These are phyloP conservation scores for Mortierella hygrophila DNA, from an alignment of 192 early-diverging fungal genomes.

Conservation along the genomic window DNA sequence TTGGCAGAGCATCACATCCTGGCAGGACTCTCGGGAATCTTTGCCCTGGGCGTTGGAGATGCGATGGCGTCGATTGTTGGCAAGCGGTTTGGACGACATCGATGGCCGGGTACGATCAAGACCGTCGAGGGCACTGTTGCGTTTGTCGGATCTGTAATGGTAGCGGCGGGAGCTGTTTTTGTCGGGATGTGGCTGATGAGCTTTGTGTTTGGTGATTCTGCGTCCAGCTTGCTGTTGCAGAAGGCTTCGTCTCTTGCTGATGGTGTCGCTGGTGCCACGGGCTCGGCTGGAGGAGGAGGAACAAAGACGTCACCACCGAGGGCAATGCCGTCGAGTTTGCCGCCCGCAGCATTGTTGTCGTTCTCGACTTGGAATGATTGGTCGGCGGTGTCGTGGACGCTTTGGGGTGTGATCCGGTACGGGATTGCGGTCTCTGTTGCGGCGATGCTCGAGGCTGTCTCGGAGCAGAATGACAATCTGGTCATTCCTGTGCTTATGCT, in stretches of 20 bases:
- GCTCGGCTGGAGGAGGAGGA: background rate
- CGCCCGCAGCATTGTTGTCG: conserved; percentile 35
- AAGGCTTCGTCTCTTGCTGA: background rate
- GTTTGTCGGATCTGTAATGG: conserved; percentile 78
- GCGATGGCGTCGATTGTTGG: conserved; percentile 90
- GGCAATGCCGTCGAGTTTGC: conserved; percentile 12
- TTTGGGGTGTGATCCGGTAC: conserved; percentile 43
- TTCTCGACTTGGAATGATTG: conserved; percentile 40
- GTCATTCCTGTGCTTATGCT: conserved; percentile 87
- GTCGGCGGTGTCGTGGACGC: conserved; percentile 40
- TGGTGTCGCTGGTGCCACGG: background rate
- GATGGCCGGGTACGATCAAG: conserved; percentile 84
- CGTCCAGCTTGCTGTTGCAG: background rate
- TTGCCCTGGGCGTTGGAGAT: conserved; percentile 93
- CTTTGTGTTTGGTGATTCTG: conserved; percentile 37
- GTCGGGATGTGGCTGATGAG: conserved; percentile 53
- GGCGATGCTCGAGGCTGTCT: conserved; percentile 86
- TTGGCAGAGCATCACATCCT: conserved; percentile 67
- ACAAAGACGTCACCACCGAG: background rate
- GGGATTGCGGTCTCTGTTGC: conserved; percentile 47
- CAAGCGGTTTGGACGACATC: conserved; percentile 73
- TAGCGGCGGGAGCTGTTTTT: conserved; percentile 57
- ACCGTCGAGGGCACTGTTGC: conserved; percentile 90
- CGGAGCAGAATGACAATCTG: conserved; percentile 96
- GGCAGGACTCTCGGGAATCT: conserved; percentile 80